A percentile compares a stretch with the other conserved stretches of the same genome.
phyloP scores from a whole-genome alignment of 176 grass and related monocot species.

The Eragrostis curvula region DNA sequence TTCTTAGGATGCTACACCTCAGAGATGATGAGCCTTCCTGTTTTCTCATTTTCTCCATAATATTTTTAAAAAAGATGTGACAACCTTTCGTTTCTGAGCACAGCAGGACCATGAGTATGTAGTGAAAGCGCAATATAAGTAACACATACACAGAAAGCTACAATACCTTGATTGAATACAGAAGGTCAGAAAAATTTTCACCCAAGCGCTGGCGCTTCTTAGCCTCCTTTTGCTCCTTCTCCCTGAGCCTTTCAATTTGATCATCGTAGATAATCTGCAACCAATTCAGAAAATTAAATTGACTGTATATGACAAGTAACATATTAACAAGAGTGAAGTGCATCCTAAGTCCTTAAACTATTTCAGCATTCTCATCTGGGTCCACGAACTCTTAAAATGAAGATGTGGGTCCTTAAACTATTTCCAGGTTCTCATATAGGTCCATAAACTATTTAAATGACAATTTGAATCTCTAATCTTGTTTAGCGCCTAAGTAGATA shows the following conservation, averaged over 20 bases:
- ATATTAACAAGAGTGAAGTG: neutral
- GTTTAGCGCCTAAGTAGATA: too few species aligned
- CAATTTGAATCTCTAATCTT: too few species aligned
- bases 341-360: too few species aligned
- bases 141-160: neutral
- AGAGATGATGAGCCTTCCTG: neutral
- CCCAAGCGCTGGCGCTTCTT: slow-evolving; percentile 87
- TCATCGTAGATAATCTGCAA: slow-evolving; percentile 91
- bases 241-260: slow-evolving; percentile 82
- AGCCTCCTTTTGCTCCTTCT: slow-evolving; percentile 91
- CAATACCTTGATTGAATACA: slow-evolving; percentile 90
- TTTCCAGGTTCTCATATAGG: too few species aligned
- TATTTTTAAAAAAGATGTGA: neutral
- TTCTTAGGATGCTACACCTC: neutral
- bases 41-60: neutral
- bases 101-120: slow-evolving; percentile 19
- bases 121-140: neutral
- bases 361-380: too few species aligned
- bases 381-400: too few species aligned
- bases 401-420: too few species aligned
- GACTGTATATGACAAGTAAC: slow-evolving; percentile 8
- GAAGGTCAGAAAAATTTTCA: slow-evolving; percentile 90
- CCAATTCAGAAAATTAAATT: slow-evolving; percentile 35
- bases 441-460: too few species aligned
- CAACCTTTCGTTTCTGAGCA: neutral